phyloP scores from a whole-genome alignment of 805 yeast genomes.

The Ogataea allantospora region DNA sequence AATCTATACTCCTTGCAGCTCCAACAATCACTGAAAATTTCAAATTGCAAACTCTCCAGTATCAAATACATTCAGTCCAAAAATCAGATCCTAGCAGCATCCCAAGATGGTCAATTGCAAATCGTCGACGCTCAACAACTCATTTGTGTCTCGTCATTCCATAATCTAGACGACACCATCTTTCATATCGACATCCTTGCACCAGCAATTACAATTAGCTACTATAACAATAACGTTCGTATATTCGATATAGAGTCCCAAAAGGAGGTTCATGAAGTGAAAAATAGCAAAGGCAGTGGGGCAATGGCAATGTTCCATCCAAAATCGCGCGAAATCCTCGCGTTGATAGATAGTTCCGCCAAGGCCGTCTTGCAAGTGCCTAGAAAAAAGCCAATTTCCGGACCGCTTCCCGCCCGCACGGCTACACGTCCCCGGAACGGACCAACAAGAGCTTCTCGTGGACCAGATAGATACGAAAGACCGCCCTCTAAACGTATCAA shows the following conservation, averaged over 20 bases:
- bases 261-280: conserved; percentile 26
- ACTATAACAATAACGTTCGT: conserved; percentile 35
- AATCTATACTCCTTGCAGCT: conserved; percentile 24
- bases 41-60: conserved; percentile 40
- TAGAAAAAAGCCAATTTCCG: conserved; percentile 7
- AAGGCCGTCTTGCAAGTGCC: conserved; percentile 16
- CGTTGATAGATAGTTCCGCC: conserved; percentile 21
- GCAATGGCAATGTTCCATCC: conserved; percentile 24
- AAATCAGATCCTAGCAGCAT: conserved; percentile 39
- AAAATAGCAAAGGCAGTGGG: conserved; percentile 25
- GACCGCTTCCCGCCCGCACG: conserved; percentile 1
- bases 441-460: background rate
- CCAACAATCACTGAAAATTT: conserved; percentile 15
- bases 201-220: conserved; percentile 39
- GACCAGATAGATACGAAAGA: conserved; percentile 1
- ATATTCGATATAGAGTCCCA: conserved; percentile 34
- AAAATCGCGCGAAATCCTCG: conserved; percentile 12
- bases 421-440: conserved; percentile 2
- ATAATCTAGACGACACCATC: conserved; percentile 41
- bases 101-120: conserved; percentile 47
- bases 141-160: conserved; percentile 33
- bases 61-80: conserved; percentile 40
- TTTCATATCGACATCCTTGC: conserved; percentile 34
- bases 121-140: conserved; percentile 38
- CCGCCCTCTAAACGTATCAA: conserved; percentile 5